A percentile compares a stretch with the other conserved stretches of the same genome.
Conservation (phyloP, 2,329 filamentous ascomycete species). For the Aspergillus sp. region DNA sequence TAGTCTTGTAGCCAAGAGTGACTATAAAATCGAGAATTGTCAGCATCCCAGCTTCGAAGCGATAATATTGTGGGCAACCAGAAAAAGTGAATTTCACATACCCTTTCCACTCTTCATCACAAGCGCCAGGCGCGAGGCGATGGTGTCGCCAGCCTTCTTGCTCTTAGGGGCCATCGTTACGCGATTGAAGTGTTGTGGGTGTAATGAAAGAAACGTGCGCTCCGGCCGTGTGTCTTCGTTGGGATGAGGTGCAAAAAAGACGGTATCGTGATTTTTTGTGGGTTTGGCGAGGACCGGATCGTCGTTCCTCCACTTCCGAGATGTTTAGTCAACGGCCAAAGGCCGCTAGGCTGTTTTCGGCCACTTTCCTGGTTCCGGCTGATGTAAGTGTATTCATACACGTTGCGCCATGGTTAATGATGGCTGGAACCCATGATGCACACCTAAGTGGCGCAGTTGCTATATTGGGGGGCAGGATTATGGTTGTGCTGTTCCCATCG, state of each 20-base stretch:
- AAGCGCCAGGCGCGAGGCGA: slow-evolving; percentile 69
- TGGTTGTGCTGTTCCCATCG: background rate
- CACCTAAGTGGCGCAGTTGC: slow-evolving; percentile 2
- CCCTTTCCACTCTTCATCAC: slow-evolving; percentile 61
- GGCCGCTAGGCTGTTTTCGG: background rate
- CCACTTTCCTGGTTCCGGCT: background rate
- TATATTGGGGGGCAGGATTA: background rate
- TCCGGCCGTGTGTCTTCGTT: slow-evolving; percentile 16
- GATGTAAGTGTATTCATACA: background rate
- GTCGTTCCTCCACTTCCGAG: slow-evolving; percentile 12
- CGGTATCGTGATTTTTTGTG: slow-evolving; percentile 18
- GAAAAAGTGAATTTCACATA: slow-evolving; percentile 19
- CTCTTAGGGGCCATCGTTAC: slow-evolving; percentile 65
- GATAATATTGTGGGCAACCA: background rate
- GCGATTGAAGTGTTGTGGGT: slow-evolving; percentile 33
- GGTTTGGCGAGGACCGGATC: slow-evolving; percentile 19
- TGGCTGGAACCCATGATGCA: slow-evolving; percentile 1
- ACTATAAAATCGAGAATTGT: slow-evolving; percentile 48
- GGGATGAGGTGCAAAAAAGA: slow-evolving; percentile 14
- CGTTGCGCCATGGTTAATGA: background rate
- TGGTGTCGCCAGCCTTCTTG: slow-evolving; percentile 78
- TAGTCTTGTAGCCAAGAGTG: slow-evolving; percentile 86
- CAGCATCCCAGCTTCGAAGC: background rate
- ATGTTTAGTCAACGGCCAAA: slow-evolving; percentile 5
- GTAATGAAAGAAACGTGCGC: slow-evolving; percentile 20